Percentiles rank a stretch among this genome's conserved stretches.
phyloP scores from a whole-genome alignment of 1,139 yeast genomes.

The Blastobotrys apis region DNA sequence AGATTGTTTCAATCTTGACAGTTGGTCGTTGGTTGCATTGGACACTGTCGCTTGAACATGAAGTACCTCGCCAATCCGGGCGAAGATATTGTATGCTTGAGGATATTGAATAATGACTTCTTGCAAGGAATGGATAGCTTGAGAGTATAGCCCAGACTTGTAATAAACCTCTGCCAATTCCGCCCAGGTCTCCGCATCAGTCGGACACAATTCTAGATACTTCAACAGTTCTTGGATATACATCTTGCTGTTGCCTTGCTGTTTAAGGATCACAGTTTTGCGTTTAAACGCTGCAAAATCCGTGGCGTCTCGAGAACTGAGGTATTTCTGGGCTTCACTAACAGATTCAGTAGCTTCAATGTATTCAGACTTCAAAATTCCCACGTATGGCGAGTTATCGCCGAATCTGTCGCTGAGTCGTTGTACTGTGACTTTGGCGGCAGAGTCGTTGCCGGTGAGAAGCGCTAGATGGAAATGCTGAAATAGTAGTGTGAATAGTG shows the following conservation, averaged over 20 bases:
- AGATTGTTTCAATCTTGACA: slow-evolving; percentile 34
- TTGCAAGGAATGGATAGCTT: slow-evolving; percentile 61
- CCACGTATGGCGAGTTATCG: slow-evolving; percentile 50
- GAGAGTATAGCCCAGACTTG: slow-evolving; percentile 57
- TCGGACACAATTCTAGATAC: slow-evolving; percentile 56
- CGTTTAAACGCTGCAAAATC: slow-evolving; percentile 39
- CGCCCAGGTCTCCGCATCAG: slow-evolving; percentile 73
- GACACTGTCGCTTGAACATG: slow-evolving; percentile 27
- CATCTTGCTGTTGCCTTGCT: slow-evolving; percentile 31
- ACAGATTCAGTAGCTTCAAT: slow-evolving; percentile 53
- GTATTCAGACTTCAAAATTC: slow-evolving; percentile 53
- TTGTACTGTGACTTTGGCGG: slow-evolving; percentile 64
- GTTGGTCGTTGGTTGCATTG: slow-evolving; percentile 18
- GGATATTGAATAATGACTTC: slow-evolving; percentile 69
- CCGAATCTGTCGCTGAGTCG: slow-evolving; percentile 63
- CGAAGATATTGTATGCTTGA: slow-evolving; percentile 66
- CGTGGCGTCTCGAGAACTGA: slow-evolving; percentile 32
- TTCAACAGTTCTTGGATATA: slow-evolving; percentile 50
- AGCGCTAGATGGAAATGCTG: slow-evolving; percentile 66
- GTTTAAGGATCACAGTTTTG: slow-evolving; percentile 35
- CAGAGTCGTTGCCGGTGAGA: slow-evolving; percentile 61
- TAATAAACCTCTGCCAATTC: slow-evolving; percentile 65
- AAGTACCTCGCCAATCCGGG: slow-evolving; percentile 52
- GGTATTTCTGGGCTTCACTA: slow-evolving; percentile 40
- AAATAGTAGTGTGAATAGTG: slow-evolving; percentile 59